phyloP scores from a whole-genome alignment of 495 filamentous ascomycete genomes.

The Stereocaulon alpinum region DNA sequence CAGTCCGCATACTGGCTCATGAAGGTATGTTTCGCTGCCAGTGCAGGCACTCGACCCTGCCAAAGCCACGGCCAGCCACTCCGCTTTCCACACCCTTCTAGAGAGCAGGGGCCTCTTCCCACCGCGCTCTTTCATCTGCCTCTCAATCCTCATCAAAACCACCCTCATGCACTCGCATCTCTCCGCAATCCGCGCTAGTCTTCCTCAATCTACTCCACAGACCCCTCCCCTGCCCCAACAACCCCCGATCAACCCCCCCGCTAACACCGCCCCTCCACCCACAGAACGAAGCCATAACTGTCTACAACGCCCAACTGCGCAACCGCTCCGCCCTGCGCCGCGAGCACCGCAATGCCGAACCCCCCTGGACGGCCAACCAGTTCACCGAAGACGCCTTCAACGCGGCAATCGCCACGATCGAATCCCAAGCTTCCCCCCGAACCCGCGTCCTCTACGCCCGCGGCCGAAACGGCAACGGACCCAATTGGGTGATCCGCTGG shows the following conservation, averaged over 20 bases:
- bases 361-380: conserved; percentile 39
- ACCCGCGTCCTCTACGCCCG: conserved; percentile 34
- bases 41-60: not conserved
- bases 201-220: not conserved
- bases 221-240: not conserved
- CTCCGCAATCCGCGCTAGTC: too few species aligned
- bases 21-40: conserved; percentile 2
- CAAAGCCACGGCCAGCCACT: not conserved
- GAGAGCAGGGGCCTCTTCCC: not conserved
- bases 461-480: conserved; percentile 33
- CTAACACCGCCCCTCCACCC: not conserved
- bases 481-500: conserved; percentile 50
- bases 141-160: too few species aligned
- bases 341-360: conserved; percentile 27
- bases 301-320: conserved; percentile 37
- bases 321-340: conserved; percentile 32
- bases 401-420: conserved; percentile 26
- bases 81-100: not conserved
- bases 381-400: conserved; percentile 34
- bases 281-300: conserved; percentile 40
- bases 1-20: conserved; percentile 12
- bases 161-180: too few species aligned
- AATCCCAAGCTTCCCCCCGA: conserved; percentile 27
- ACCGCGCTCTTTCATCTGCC: too few species aligned
- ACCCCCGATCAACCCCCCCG: not conserved